Evolutionary conservation across 1,284 basidiomycete genomes (phyloP), one percentile per base, ranked within the genome.

Genomic region (Amylostereum areolatum): DNA sequence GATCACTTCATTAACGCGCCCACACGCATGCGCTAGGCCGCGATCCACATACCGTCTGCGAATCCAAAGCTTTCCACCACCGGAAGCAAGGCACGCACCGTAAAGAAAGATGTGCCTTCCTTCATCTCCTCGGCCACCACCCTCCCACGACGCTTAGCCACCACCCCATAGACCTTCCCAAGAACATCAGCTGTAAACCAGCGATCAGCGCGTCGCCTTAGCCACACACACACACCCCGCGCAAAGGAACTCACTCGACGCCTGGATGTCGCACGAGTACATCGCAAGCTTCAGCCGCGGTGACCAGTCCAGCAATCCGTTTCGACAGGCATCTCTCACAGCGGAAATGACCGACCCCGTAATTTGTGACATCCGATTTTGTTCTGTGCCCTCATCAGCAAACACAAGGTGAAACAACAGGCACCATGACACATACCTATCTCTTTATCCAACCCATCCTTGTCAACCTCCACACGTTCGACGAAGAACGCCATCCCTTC

Each of bases 251-350:
- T 67, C 64, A 95, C 94, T 93, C 7, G 95, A 94, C 1, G 95
- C 92, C 71, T 98, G 97, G 53, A 99, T 98, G 63, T 99, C 95
- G 69, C 97, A 99, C 5, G 89, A 88, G 69, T 99, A 99, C 92
- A 98, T 98, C 1, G 97, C 97, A 49, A 99, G 74, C 85, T 97
- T 92, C 57, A 99, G 77, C 39, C 97, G 80, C 12, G 97, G 97
- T 6, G 93, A 97, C 97, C 97, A 99, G 67, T 99, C 97, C 43
- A 99, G 72, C 54, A 99, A 66, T 0, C 89, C 94, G 55, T 83
- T 84, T 51, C 89, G 80, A 62, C 93, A 98, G 0, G 90, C 86
- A 61, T 99, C 97, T 62, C 89, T 81, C 40, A 94, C 83, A 5
- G 85, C 79, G 12, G 96, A 91, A 59, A 97, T 95, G 46, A 97